Percentiles rank a stretch among this genome's conserved stretches.
Evolutionary conservation across 176 grass and related monocot genomes (phyloP).

Genomic region (Oryza rufipogon): DNA sequence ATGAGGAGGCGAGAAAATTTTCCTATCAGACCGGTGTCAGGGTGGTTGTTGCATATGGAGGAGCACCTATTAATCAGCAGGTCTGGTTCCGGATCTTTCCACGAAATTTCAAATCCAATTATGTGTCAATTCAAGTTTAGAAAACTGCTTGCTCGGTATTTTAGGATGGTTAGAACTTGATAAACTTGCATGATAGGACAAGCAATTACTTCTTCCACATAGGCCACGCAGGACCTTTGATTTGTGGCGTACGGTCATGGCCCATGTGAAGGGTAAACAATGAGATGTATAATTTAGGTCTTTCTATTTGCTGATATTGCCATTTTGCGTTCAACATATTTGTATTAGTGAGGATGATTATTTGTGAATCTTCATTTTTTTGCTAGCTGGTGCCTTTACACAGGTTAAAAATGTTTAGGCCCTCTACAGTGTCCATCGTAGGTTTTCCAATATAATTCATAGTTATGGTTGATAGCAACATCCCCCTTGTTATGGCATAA

Average conservation of each 20-base stretch:
- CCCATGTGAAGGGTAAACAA: neutral
- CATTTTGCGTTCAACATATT: neutral
- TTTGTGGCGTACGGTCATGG: neutral
- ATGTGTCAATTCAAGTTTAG: neutral
- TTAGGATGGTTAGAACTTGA: neutral
- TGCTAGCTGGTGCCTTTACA: neutral
- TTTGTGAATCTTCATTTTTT: neutral
- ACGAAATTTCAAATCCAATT: neutral
- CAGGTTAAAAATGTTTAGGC: neutral
- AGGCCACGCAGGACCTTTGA: neutral
- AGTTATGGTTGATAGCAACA: neutral
- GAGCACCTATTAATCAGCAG: slow-evolving; percentile 95
- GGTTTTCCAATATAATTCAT: neutral
- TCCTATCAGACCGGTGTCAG: slow-evolving; percentile 93
- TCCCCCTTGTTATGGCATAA: neutral
- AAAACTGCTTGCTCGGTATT: neutral
- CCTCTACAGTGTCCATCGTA: neutral
- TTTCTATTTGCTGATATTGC: slow-evolving; percentile 5
- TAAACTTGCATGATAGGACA: neutral
- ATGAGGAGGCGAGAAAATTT: slow-evolving; percentile 94
- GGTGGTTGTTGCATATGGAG: slow-evolving; percentile 92
- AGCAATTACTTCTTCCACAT: neutral
- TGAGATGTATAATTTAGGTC: neutral
- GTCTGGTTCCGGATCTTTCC: slow-evolving; percentile 33
- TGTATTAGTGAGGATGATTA: neutral